Evolutionary conservation across 768 basidiomycete genomes (phyloP), one percentile per base, ranked within the genome.

Genomic region (Boletus eberwhitei): DNA sequence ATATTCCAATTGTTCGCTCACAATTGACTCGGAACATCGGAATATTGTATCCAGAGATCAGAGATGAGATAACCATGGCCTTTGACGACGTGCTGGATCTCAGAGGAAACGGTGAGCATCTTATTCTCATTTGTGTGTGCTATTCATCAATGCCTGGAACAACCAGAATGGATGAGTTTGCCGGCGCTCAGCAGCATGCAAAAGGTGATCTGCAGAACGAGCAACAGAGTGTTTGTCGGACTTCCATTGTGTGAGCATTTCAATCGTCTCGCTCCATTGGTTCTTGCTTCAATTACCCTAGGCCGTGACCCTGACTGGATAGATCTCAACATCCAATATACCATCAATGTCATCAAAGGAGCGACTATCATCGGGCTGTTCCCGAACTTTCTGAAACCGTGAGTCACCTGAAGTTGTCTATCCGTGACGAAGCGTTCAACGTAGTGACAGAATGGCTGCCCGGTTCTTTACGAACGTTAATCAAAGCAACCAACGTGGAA

Each of bases 191-290:
- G 67, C 1, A 59, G 34, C 14, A 7, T 35, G 34, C 34, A 35
- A 35, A 35, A 35, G 14, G 14, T 35, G 7, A 5, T 35, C 54
- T 69, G 72, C 34, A 72, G 77, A 36, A 64, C 71, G 4, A 75
- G 64, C 46, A 80, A 78, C 57, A 74, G 82, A 6, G 48, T 74
- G 2, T 78, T 83, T 52, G 76, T 83, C 8, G 82, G 81, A 0
- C 64, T 73, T 32, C 79, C 79, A 3, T 46, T 78, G 6, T 83
- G 81, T 80, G 45, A 17, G 22, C 12, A 11, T 11, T 29, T 8
- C 48, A 77, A 9, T 29, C 0, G 29, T 29, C 29, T 29, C 29
- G 8, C 8, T 29, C 29, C 29, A 9, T 29, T 1, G 9, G 8
- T 9, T 29, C 29, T 29, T 29, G 9, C 29, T 29, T 29, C 29